Conservation (phyloP, 257 asterid genomes). For the Penstemon eatonii region DNA sequence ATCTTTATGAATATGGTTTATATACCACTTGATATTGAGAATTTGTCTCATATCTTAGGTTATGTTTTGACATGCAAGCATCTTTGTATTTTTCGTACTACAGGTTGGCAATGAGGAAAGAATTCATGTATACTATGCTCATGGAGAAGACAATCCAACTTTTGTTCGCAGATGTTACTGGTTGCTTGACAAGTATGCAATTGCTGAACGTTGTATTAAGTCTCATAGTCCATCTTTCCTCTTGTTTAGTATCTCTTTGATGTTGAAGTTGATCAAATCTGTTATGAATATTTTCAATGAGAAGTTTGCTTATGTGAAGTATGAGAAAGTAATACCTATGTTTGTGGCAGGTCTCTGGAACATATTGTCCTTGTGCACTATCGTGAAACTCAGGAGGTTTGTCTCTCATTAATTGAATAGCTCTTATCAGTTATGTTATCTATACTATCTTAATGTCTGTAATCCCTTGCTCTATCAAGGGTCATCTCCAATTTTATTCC, state of each 20-base stretch:
- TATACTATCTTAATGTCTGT: not conserved
- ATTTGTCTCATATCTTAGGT: constrained; percentile 20
- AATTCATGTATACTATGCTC: constrained; percentile 98
- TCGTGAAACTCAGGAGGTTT: constrained; percentile 97
- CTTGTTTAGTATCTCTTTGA: constrained; percentile 22
- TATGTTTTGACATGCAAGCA: constrained; percentile 28
- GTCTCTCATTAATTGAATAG: constrained; percentile 30
- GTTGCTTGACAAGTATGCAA: constrained; percentile 93
- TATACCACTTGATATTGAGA: constrained; percentile 2
- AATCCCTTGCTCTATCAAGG: constrained; percentile 18
- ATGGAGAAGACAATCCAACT: constrained; percentile 85
- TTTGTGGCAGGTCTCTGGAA: constrained; percentile 75
- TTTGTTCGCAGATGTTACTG: constrained; percentile 99
- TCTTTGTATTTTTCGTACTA: constrained; percentile 30
- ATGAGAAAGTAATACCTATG: constrained; percentile 21
- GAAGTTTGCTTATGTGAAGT: constrained; percentile 9
- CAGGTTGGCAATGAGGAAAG: constrained; percentile 96
- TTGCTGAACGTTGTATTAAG: constrained; percentile 20
- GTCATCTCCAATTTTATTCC: not conserved
- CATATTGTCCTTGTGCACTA: constrained; percentile 97
- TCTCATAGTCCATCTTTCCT: constrained; percentile 13
- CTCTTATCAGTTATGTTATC: constrained; percentile 12
- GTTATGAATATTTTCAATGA: constrained; percentile 22
- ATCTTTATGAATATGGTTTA: constrained; percentile 17
- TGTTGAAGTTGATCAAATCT: constrained; percentile 20